Conservation (phyloP, 2,329 filamentous ascomycete genomes). For the Fusarium sp. region DNA sequence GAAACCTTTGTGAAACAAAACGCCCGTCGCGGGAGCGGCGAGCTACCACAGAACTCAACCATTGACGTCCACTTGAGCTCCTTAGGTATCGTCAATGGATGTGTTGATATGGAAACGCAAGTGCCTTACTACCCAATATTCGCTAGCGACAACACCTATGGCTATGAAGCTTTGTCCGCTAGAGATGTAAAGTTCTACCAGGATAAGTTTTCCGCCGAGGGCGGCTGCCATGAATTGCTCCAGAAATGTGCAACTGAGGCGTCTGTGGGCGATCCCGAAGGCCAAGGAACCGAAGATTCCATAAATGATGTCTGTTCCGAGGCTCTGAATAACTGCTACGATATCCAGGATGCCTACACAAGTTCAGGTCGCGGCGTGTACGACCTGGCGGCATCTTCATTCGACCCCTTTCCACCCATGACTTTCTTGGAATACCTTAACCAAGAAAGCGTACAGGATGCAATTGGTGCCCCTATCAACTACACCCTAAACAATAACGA, state of each 20-base stretch:
- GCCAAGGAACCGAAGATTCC: slow-evolving; percentile 52
- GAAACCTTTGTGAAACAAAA: slow-evolving; percentile 72
- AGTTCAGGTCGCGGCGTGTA: slow-evolving; percentile 66
- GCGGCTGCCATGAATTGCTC: slow-evolving; percentile 66
- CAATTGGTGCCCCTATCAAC: slow-evolving; percentile 72
- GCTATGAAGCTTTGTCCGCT: slow-evolving; percentile 65
- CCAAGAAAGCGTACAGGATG: slow-evolving; percentile 64
- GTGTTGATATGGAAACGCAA: slow-evolving; percentile 73
- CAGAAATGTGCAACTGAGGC: slow-evolving; percentile 61
- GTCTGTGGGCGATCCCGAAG: slow-evolving; percentile 52
- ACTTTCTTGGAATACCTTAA: slow-evolving; percentile 75
- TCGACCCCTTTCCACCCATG: slow-evolving; percentile 71
- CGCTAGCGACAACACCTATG: slow-evolving; percentile 74
- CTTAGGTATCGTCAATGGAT: slow-evolving; percentile 77
- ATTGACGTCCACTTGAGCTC: slow-evolving; percentile 70
- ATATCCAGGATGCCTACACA: slow-evolving; percentile 69
- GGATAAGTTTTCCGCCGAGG: slow-evolving; percentile 45
- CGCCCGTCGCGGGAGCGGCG: slow-evolving; percentile 60
- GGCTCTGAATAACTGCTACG: slow-evolving; percentile 57
- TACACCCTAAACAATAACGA: slow-evolving; percentile 62
- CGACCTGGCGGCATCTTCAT: slow-evolving; percentile 66
- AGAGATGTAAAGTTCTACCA: slow-evolving; percentile 61
- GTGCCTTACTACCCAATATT: slow-evolving; percentile 66
- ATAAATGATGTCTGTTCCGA: slow-evolving; percentile 63
- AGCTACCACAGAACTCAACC: slow-evolving; percentile 60